These are phyloP conservation scores for Colletotrichum melonis DNA, from an alignment of 2,329 filamentous ascomycete species.

Conservation along the genomic window DNA sequence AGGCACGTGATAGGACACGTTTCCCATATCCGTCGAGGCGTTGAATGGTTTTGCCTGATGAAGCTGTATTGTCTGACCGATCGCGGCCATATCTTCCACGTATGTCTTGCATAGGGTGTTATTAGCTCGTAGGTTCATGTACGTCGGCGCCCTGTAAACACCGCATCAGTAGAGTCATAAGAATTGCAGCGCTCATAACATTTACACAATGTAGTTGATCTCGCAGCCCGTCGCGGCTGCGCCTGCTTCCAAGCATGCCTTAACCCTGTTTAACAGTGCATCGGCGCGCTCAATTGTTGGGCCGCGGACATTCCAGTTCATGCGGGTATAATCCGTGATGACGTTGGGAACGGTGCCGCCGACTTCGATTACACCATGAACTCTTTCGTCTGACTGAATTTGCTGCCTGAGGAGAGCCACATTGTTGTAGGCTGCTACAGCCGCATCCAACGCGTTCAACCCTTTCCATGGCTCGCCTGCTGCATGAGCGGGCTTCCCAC, in stretches of 20 bases:
- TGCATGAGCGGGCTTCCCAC: slow-evolving; percentile 48
- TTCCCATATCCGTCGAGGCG: slow-evolving; percentile 63
- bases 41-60: slow-evolving; percentile 49
- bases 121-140: slow-evolving; percentile 59
- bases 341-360: slow-evolving; percentile 53
- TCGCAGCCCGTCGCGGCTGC: slow-evolving; percentile 49
- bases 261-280: slow-evolving; percentile 45
- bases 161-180: not conserved
- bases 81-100: slow-evolving; percentile 53
- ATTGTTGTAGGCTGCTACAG: slow-evolving; percentile 47
- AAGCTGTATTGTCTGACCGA: slow-evolving; percentile 50
- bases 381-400: slow-evolving; percentile 48
- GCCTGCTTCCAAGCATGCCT: slow-evolving; percentile 49
- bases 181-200: not conserved
- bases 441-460: slow-evolving; percentile 51
- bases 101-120: slow-evolving; percentile 56
- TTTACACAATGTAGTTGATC: slow-evolving; percentile 48
- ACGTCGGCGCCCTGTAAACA: slow-evolving; percentile 46
- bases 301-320: slow-evolving; percentile 53
- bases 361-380: slow-evolving; percentile 50
- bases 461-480: slow-evolving; percentile 51
- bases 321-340: slow-evolving; percentile 51
- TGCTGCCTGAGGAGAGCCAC: slow-evolving; percentile 52
- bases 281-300: slow-evolving; percentile 45
- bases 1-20: slow-evolving; percentile 59